Percentiles rank a stretch among this genome's conserved stretches.
phyloP scores from a whole-genome alignment of 768 basidiomycete genomes.

The Trametes sanguinea region DNA sequence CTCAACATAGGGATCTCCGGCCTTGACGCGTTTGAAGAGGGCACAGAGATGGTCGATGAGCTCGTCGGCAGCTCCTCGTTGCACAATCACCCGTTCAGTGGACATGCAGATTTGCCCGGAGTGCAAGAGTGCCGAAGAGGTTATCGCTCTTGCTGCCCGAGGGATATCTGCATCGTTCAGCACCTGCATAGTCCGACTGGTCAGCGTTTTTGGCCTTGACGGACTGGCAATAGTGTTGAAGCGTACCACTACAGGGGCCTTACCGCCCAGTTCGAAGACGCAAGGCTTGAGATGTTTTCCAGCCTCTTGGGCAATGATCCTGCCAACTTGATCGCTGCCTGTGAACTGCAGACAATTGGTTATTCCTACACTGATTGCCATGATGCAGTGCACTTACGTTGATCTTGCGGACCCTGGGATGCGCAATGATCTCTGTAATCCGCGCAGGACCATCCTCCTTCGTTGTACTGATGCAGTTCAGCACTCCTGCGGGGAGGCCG shows the following conservation, averaged over 20 bases:
- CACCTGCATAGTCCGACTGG: conserved; percentile 35
- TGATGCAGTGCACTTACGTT: conserved; percentile 39
- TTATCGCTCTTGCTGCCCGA: conserved; percentile 53
- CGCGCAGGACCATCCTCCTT: conserved; percentile 44
- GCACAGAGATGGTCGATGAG: conserved; percentile 39
- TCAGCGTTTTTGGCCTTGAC: not conserved
- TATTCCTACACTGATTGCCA: not conserved
- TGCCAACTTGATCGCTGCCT: conserved; percentile 55
- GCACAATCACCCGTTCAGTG: conserved; percentile 56
- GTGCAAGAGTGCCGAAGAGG: conserved; percentile 44
- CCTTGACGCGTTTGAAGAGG: conserved; percentile 39
- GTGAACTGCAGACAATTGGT: conserved; percentile 44
- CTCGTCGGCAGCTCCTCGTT: conserved; percentile 40
- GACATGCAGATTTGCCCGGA: conserved; percentile 65
- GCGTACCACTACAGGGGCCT: conserved; percentile 53
- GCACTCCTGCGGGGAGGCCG: conserved; percentile 59
- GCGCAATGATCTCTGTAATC: conserved; percentile 54
- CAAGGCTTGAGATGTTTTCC: conserved; percentile 58
- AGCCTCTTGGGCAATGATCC: conserved; percentile 53
- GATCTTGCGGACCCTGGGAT: conserved; percentile 54
- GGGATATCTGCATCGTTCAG: conserved; percentile 54
- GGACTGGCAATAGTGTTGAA: not conserved
- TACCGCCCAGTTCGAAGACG: conserved; percentile 58
- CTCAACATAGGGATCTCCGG: conserved; percentile 40
- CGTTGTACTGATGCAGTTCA: conserved; percentile 56